A percentile compares a stretch with the other conserved stretches of the same genome.
These are phyloP conservation scores for Aspergillus panamensis DNA, from an alignment of 495 filamentous ascomycete species.

Conservation along the genomic window DNA sequence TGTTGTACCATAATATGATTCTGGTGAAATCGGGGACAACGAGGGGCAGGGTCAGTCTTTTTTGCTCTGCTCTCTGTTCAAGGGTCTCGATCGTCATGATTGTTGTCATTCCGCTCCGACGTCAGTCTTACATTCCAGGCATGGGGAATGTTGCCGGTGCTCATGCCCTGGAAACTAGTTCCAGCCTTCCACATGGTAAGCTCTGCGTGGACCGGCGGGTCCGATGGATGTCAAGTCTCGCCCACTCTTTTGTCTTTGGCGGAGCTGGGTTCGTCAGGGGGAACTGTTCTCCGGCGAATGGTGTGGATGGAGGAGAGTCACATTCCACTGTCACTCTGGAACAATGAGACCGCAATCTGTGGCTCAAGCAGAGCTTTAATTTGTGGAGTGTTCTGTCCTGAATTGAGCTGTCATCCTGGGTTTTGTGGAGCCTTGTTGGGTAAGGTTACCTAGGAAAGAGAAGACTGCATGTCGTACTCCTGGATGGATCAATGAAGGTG, in stretches of 20 bases:
- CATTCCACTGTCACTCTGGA: conserved; percentile 4
- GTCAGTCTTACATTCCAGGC: conserved; percentile 12
- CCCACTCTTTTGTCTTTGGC: no score
- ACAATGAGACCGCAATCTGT: no score
- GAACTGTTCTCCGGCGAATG: no score
- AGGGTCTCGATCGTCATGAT: conserved; percentile 2
- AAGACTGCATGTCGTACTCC: no score
- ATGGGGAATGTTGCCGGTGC: conserved; percentile 8
- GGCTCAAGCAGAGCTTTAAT: no score
- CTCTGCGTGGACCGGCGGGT: background rate
- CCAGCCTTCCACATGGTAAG: conserved; percentile 6
- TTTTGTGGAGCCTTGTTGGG: no score
- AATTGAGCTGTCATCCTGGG: no score
- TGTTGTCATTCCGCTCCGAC: background rate
- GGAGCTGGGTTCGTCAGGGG: no score
- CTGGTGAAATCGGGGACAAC: background rate
- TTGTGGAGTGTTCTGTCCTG: no score
- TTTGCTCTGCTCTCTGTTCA: background rate
- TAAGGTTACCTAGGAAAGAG: no score
- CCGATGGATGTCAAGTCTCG: background rate
- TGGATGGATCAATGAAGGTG: no score
- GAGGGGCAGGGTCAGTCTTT: background rate
- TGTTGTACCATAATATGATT: conserved; percentile 10
- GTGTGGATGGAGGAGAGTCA: background rate
- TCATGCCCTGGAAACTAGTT: conserved; percentile 5